phyloP scores from a whole-genome alignment of 805 yeast genomes.

The Ogataea pini region DNA sequence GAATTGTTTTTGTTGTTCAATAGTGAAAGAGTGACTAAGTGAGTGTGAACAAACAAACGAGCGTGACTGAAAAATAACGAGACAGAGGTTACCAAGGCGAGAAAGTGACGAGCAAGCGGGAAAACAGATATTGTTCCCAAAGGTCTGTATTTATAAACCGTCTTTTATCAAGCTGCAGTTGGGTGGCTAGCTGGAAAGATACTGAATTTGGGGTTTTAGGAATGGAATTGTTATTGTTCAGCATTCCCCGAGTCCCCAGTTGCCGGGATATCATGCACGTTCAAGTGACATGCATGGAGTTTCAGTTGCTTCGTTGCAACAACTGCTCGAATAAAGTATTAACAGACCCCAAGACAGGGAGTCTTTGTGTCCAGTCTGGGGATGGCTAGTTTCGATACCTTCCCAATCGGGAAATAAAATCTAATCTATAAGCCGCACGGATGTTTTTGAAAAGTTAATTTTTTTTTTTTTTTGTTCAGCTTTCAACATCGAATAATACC shows the following conservation, averaged over 20 bases:
- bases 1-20: slow-evolving; percentile 1
- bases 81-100: not conserved
- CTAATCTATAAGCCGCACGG: slow-evolving; percentile 4
- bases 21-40: slow-evolving; percentile 7
- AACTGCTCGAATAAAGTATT: not conserved
- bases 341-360: not conserved
- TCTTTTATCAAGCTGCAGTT: not conserved
- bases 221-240: slow-evolving; percentile 1
- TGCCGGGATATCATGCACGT: slow-evolving; percentile 3
- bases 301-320: not conserved
- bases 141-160: slow-evolving; percentile 2
- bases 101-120: too few relatives aligned
- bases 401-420: slow-evolving; percentile 1
- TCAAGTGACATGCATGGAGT: not conserved
- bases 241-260: not conserved
- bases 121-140: not conserved
- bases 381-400: slow-evolving; percentile 1
- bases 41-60: slow-evolving; percentile 2
- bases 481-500: too few relatives aligned
- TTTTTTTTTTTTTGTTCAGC: too few relatives aligned
- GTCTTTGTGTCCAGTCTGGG: slow-evolving; percentile 1
- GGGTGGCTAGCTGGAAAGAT: slow-evolving; percentile 3
- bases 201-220: not conserved
- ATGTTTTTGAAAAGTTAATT: too few relatives aligned
- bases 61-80: slow-evolving; percentile 1